Evolutionary conservation across 768 basidiomycete genomes (phyloP), one percentile per base, ranked within the genome.

Genomic region (Candolleomyces aberdarensis): DNA sequence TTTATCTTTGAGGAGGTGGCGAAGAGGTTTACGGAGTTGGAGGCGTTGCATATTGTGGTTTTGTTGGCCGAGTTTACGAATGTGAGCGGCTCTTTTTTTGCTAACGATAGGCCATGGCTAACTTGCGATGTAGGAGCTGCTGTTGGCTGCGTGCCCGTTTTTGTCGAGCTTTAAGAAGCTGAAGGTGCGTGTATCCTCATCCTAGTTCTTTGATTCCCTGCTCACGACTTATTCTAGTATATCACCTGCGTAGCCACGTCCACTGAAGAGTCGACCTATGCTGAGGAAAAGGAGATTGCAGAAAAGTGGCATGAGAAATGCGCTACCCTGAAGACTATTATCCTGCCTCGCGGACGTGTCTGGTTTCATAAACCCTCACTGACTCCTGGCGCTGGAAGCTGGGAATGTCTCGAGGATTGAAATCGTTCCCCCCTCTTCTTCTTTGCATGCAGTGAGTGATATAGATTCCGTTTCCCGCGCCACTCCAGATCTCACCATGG

Each of bases 11-110:
- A 73, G 2, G 79, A 82, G 53, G 74, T 88, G 3, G 76, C 82
- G 10, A 61, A 65, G 48, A 76, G 83, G 5, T 73, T 87, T 5
- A 78, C 80, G 0, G 56, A 74, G 39, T 71, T 89, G 52, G 85
- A 88, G 67, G 84, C 85, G 1, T 69, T 88, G 32, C 85, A 88
- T 65, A 72, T 88, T 32, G 84, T 88, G 10, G 76, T 85, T 50
- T 72, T 87, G 20, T 74, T 81, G 63, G 76, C 80, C 2, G 76
- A 79, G 14, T 82, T 81, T 57, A 77, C 75, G 2, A 72, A 77
- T 50, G 85, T 79, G 64, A 65, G 84, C 74, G 13, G 15, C 17
- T 17, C 19, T 61, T 56, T 26, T 19, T 19, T 5, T 61, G n/a
- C 29, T 5, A 44, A 36, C 48, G 15, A 3, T 47, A 5, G 31